phyloP scores from a whole-genome alignment of 1,284 basidiomycete genomes.

The Ceratobasidium sp. region DNA sequence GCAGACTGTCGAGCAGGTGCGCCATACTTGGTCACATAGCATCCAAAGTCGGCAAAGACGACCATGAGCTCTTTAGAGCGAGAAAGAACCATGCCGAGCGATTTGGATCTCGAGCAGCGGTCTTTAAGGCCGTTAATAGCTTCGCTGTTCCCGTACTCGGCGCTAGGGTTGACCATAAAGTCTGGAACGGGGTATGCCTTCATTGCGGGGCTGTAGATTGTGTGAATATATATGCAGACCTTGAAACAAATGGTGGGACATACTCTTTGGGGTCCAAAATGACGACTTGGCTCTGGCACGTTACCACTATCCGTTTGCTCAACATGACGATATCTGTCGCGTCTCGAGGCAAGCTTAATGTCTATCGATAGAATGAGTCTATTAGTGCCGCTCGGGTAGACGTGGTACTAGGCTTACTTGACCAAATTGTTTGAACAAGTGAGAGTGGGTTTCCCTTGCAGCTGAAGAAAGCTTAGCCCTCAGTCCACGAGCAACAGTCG shows the following conservation, averaged over 20 bases:
- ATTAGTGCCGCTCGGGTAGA: conserved; percentile 2
- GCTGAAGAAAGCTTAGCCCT: conserved; percentile 20
- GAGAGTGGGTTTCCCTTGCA: conserved; percentile 48
- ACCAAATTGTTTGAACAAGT: conserved; percentile 72
- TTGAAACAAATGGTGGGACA: conserved; percentile 52
- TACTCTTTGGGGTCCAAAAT: conserved; percentile 78
- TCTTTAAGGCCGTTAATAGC: conserved; percentile 69
- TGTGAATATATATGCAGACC: conserved; percentile 40
- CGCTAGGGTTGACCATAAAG: conserved; percentile 60
- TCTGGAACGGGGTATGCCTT: conserved; percentile 72
- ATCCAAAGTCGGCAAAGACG: conserved; percentile 77
- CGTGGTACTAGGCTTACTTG: conserved; percentile 65
- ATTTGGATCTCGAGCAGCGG: conserved; percentile 70
- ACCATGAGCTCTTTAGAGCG: conserved; percentile 72
- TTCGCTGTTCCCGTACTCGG: conserved; percentile 57
- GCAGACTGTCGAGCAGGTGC: conserved; percentile 70
- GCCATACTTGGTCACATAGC: conserved; percentile 79
- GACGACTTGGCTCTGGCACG: conserved; percentile 72
- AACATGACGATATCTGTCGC: conserved; percentile 66
- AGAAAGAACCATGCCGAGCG: conserved; percentile 76
- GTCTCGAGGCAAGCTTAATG: conserved; percentile 77
- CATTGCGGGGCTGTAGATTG: conserved; percentile 54
- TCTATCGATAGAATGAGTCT: conserved; percentile 59
- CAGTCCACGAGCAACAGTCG: conserved; percentile 32
- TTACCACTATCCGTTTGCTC: conserved; percentile 73